phyloP scores from a whole-genome alignment of 2,329 filamentous ascomycete genomes.

The Mycosphaerella arachidis region DNA sequence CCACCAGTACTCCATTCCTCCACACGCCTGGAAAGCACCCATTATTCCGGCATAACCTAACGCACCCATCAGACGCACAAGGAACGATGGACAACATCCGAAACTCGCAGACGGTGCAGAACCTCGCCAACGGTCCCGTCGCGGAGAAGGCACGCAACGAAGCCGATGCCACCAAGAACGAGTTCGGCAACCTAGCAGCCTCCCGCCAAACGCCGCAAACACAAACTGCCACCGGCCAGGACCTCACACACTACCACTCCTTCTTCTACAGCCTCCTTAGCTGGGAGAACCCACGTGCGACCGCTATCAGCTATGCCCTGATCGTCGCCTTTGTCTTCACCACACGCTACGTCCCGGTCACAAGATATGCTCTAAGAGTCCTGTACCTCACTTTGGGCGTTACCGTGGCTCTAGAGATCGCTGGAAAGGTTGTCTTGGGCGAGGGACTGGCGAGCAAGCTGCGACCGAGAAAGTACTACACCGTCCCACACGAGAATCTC shows the following conservation, averaged over 20 bases:
- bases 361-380: constrained; percentile 59
- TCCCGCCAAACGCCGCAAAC: constrained; percentile 50
- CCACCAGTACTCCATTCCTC: constrained; percentile 13
- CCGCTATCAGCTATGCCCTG: constrained; percentile 55
- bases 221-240: constrained; percentile 56
- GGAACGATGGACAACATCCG: constrained; percentile 45
- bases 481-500: constrained; percentile 59
- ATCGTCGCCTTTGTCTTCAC: constrained; percentile 58
- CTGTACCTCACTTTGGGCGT: constrained; percentile 56
- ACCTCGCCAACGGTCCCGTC: constrained; percentile 49
- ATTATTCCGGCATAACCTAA: constrained; percentile 15
- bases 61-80: constrained; percentile 41
- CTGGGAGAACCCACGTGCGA: constrained; percentile 64
- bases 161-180: constrained; percentile 51
- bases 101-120: constrained; percentile 49
- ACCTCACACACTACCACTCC: constrained; percentile 63
- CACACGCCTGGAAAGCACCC: constrained; percentile 6
- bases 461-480: constrained; percentile 62
- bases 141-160: constrained; percentile 55
- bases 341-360: constrained; percentile 58
- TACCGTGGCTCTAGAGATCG: constrained; percentile 55
- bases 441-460: constrained; percentile 58
- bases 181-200: constrained; percentile 56
- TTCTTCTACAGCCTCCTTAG: constrained; percentile 62
- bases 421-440: constrained; percentile 52